Evolutionary conservation across 2,329 filamentous ascomycete genomes (phyloP).

Genomic region (Penicillium concentricum): DNA sequence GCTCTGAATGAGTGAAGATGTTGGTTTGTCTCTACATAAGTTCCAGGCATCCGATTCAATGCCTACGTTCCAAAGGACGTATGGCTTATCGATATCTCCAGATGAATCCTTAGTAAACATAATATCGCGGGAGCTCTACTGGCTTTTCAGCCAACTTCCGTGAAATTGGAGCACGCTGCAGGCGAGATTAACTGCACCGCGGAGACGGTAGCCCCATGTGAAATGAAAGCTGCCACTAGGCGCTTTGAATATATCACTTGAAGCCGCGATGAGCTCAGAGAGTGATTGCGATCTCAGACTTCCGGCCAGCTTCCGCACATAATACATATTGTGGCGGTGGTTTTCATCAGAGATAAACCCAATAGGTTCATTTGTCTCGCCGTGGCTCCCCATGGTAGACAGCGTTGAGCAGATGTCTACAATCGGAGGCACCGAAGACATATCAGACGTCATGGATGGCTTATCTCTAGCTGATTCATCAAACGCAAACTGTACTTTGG

Average conservation of each 20-base stretch:
- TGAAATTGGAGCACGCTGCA: background rate
- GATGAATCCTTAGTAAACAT: background rate
- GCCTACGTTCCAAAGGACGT: background rate
- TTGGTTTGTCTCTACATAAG: background rate
- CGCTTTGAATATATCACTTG: background rate
- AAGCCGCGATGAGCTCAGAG: background rate
- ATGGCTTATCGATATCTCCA: background rate
- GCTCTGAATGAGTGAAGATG: background rate
- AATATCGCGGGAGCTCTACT: background rate
- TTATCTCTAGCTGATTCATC: background rate
- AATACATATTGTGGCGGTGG: background rate
- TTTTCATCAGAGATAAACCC: background rate
- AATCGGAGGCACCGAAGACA: background rate
- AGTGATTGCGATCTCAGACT: background rate
- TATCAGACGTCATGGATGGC: background rate
- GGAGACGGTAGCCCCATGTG: background rate
- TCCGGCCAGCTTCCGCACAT: background rate
- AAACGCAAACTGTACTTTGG: background rate
- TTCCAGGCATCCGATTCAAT: background rate
- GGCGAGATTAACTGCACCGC: background rate
- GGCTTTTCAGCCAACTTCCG: background rate
- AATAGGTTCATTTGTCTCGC: background rate
- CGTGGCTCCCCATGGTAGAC: background rate
- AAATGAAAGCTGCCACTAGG: background rate
- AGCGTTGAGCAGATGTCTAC: background rate